Conservation (phyloP, 306 rosid species). For the Trifolium subterraneum region DNA sequence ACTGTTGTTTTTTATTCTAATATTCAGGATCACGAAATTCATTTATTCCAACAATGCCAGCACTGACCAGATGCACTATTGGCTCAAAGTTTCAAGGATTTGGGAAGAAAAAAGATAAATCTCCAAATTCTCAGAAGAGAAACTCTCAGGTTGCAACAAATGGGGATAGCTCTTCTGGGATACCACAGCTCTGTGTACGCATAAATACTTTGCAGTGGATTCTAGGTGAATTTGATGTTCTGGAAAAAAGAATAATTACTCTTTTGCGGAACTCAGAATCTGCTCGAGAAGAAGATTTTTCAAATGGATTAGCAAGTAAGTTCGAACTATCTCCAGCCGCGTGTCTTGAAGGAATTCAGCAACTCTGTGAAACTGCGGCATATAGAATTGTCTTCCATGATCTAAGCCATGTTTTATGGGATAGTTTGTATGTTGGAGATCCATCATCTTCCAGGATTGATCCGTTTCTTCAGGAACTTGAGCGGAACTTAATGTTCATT, state of each 20-base stretch:
- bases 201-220: slow-evolving; percentile 89
- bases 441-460: slow-evolving; percentile 83
- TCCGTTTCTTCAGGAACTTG: slow-evolving; percentile 82
- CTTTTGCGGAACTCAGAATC: slow-evolving; percentile 92
- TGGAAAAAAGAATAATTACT: slow-evolving; percentile 92
- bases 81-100: slow-evolving; percentile 93
- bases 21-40: slow-evolving; percentile 79
- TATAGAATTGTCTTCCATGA: slow-evolving; percentile 86
- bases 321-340: slow-evolving; percentile 85
- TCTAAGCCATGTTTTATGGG: slow-evolving; percentile 78
- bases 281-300: slow-evolving; percentile 83
- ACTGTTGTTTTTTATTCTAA: slow-evolving; percentile 42
- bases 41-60: slow-evolving; percentile 89
- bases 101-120: slow-evolving; percentile 97
- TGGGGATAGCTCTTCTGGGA: slow-evolving; percentile 79
- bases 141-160: slow-evolving; percentile 92
- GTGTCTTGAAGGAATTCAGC: slow-evolving; percentile 94
- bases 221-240: slow-evolving; percentile 77
- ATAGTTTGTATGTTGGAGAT: slow-evolving; percentile 82
- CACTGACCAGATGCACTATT: slow-evolving; percentile 84
- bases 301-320: slow-evolving; percentile 77
- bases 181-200: slow-evolving; percentile 80
- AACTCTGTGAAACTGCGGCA: slow-evolving; percentile 85
- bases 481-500: slow-evolving; percentile 61
- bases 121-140: slow-evolving; percentile 77